Base-by-base conservation (phyloP, 202 grass and related monocot species). In the Carex arenaria region DNA sequence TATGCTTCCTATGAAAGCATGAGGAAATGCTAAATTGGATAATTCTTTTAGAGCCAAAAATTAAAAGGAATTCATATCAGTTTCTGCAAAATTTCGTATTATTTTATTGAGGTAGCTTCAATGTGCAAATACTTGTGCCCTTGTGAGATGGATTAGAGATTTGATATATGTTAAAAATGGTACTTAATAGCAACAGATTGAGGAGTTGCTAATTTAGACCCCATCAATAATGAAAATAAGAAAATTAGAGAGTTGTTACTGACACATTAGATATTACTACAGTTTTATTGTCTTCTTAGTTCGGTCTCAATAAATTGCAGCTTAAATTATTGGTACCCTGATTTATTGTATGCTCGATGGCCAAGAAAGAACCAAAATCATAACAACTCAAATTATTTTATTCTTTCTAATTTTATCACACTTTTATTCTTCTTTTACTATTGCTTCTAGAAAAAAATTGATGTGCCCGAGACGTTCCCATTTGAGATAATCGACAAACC, bases 401-500 rank as follows among this genome's bases (percentile, higher is more conserved):
- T 23, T 55, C 45, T 10, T 12, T 40, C 47, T 2, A 4, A 17
- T 64, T 61, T 18, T 38, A 14, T 11, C n/a, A 26, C 75, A 28
- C 52, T 47, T 13, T 28, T 65, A 54, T 15, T 69, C 42, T 81
- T 60, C 55, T 73, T 82, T 83, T 61, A 8, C 17, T 78, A 19
- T 19, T 83, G 9, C 40, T 64, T 86, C 32, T 90, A 95, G 92
- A 61, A 86, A 88, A 83, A 86, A 88, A 83, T 93, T 86, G 95
- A 95, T 81, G 52, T 86, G 22, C 95, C 95, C 14, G 84, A 91
- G 26, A 85, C 81, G 53, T 97, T 94, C 75, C 90, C 90, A 40
- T 97, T 97, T 45, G 89, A 97, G 89, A 87, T 94, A 67, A 88
- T 94, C 0, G 94, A 97, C 62, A 93, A 86, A 61, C 85, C 90